A percentile compares a stretch with the other conserved stretches of the same genome.
phyloP scores from a whole-genome alignment of 768 basidiomycete genomes.

The Boletus vermiculosoides region DNA sequence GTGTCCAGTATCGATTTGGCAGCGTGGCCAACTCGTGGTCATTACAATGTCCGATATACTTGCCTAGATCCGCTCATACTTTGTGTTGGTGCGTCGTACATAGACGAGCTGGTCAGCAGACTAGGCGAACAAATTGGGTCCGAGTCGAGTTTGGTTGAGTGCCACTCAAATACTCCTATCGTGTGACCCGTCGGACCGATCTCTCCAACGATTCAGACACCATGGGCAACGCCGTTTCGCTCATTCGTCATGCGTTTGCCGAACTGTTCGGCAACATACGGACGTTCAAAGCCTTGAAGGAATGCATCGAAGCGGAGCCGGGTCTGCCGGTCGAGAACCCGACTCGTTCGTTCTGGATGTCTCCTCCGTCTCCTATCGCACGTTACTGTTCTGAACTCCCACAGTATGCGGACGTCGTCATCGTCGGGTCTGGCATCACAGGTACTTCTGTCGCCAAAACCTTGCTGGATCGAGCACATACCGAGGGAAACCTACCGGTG shows the following conservation, averaged over 20 bases:
- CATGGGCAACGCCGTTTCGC: slow-evolving; percentile 32
- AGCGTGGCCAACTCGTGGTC: neutral
- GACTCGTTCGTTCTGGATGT: slow-evolving; percentile 62
- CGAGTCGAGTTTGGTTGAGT: too few relatives aligned
- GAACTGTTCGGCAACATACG: slow-evolving; percentile 21
- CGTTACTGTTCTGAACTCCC: slow-evolving; percentile 32
- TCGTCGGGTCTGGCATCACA: slow-evolving; percentile 79
- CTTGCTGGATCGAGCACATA: slow-evolving; percentile 40
- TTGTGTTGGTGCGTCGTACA: too few relatives aligned
- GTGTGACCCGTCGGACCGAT: too few relatives aligned
- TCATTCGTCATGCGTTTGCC: slow-evolving; percentile 16
- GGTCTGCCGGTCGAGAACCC: slow-evolving; percentile 60
- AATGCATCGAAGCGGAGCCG: slow-evolving; percentile 42
- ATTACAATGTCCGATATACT: neutral
- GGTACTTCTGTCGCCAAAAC: slow-evolving; percentile 60
- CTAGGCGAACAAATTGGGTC: too few relatives aligned
- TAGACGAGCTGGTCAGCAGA: too few relatives aligned
- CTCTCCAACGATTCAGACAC: too few relatives aligned
- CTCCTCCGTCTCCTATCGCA: slow-evolving; percentile 50
- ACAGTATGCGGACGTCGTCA: slow-evolving; percentile 57
- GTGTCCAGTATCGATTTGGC: slow-evolving; percentile 7
- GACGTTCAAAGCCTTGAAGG: slow-evolving; percentile 28
- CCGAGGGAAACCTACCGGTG: slow-evolving; percentile 30
- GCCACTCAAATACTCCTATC: too few relatives aligned
- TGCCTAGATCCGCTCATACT: neutral